Percentiles rank a stretch among this genome's conserved stretches.
phyloP scores from a whole-genome alignment of 108 stramenopile species.

The Cyclotella kingstonii region DNA sequence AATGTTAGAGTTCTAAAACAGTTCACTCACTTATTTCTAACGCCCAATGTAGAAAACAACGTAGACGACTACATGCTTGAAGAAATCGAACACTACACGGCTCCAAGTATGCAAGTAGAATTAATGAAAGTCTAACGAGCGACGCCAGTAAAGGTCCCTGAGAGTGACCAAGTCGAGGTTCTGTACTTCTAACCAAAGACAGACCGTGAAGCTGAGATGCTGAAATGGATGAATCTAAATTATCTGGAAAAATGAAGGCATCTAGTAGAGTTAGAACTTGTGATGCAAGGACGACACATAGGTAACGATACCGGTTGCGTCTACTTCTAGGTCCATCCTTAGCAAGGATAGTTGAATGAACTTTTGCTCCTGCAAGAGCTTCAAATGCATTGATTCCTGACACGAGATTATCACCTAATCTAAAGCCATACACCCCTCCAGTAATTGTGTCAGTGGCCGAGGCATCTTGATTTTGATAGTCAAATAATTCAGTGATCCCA shows the following conservation, averaged over 20 bases:
- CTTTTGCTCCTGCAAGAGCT: slow-evolving; percentile 42
- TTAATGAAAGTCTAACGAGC: slow-evolving; percentile 67
- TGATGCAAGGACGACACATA: slow-evolving; percentile 58
- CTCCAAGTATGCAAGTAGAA: slow-evolving; percentile 66
- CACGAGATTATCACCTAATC: slow-evolving; percentile 51
- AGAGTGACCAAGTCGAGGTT: slow-evolving; percentile 68
- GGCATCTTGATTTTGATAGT: slow-evolving; percentile 49
- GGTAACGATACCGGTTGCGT: slow-evolving; percentile 23
- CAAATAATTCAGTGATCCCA: slow-evolving; percentile 62
- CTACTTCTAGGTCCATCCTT: background rate
- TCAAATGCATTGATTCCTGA: slow-evolving; percentile 46
- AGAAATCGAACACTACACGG: slow-evolving; percentile 76
- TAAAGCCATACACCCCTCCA: slow-evolving; percentile 65
- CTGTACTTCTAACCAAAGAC: slow-evolving; percentile 69
- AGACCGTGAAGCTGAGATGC: slow-evolving; percentile 77
- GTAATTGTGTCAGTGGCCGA: slow-evolving; percentile 53
- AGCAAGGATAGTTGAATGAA: slow-evolving; percentile 9
- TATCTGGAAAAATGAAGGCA: slow-evolving; percentile 85
- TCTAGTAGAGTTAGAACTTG: slow-evolving; percentile 75
- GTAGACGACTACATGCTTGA: slow-evolving; percentile 72
- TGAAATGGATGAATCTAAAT: slow-evolving; percentile 56
- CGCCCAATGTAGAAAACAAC: slow-evolving; percentile 78
- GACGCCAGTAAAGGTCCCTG: slow-evolving; percentile 78
- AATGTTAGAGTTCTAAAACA: background rate
- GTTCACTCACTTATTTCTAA: slow-evolving; percentile 49